Conservation (phyloP, 257 asterid genomes). For the Agastache rugosa region DNA sequence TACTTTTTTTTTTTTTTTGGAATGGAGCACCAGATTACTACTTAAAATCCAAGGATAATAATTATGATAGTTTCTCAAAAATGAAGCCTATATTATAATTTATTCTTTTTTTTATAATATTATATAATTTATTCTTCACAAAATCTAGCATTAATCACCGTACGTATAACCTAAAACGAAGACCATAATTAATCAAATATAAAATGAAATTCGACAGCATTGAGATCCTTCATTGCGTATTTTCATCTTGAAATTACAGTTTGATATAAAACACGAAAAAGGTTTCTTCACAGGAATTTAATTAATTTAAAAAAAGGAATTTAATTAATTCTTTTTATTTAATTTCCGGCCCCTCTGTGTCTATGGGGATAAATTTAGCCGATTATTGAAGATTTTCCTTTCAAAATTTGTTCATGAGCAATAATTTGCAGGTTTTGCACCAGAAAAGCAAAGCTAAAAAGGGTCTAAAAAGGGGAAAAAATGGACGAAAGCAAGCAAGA, state of each 20-base stretch:
- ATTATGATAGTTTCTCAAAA: too few species aligned
- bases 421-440: slow-evolving; percentile 28
- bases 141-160: too few species aligned
- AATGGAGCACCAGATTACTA: too few species aligned
- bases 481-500: slow-evolving; percentile 39
- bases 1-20: too few species aligned
- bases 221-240: neutral
- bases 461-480: slow-evolving; percentile 38
- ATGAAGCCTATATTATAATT: too few species aligned
- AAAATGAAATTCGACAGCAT: neutral
- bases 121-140: too few species aligned
- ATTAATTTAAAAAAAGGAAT: neutral
- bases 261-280: neutral
- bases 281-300: neutral
- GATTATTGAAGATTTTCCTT: too few species aligned
- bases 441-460: slow-evolving; percentile 36
- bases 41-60: neutral
- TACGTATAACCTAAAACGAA: too few species aligned
- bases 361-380: too few species aligned
- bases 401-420: neutral
- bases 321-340: too few species aligned
- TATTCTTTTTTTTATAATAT: too few species aligned
- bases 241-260: neutral
- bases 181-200: neutral
- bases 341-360: neutral